phyloP scores from a whole-genome alignment of 441 rosid genomes.

The Adansonia gregorii region DNA sequence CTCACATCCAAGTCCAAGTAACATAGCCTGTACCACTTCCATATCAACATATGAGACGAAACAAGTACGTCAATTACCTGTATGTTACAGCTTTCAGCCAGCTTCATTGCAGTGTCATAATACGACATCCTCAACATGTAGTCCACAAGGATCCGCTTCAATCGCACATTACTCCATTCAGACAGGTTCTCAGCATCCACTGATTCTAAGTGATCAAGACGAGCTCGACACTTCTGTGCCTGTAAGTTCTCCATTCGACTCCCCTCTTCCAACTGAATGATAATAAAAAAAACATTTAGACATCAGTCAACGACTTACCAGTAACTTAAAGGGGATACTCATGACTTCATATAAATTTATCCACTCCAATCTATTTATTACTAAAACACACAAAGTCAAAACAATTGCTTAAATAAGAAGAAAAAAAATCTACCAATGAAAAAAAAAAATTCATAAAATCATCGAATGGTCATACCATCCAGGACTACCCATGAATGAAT shows the following conservation, averaged over 20 bases:
- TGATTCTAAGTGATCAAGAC: conserved; percentile 85
- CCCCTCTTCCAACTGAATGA: conserved; percentile 77
- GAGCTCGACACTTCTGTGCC: conserved; percentile 84
- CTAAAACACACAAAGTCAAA: neutral
- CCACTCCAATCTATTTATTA: neutral
- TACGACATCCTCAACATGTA: conserved; percentile 93
- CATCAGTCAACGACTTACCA: neutral
- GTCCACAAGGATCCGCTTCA: conserved; percentile 88
- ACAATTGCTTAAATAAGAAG: neutral
- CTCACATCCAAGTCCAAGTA: no score
- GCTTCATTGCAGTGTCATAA: conserved; percentile 70
- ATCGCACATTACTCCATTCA: conserved; percentile 70
- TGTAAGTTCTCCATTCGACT: conserved; percentile 70
- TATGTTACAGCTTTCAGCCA: conserved; percentile 73
- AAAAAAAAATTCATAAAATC: neutral
- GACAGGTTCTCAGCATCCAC: conserved; percentile 63
- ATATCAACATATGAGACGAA: neutral
- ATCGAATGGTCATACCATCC: neutral
- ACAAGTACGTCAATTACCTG: conserved; percentile 44
- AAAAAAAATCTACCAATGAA: neutral
- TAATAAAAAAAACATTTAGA: conserved; percentile 11
- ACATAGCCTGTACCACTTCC: no score
- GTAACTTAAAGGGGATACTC: conserved; percentile 1
- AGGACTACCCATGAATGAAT: neutral
- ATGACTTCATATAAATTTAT: neutral